Evolutionary conservation across 352 stramenopile genomes (phyloP), one percentile per base, ranked within the genome.

Genomic region (Lagenidium giganteum): DNA sequence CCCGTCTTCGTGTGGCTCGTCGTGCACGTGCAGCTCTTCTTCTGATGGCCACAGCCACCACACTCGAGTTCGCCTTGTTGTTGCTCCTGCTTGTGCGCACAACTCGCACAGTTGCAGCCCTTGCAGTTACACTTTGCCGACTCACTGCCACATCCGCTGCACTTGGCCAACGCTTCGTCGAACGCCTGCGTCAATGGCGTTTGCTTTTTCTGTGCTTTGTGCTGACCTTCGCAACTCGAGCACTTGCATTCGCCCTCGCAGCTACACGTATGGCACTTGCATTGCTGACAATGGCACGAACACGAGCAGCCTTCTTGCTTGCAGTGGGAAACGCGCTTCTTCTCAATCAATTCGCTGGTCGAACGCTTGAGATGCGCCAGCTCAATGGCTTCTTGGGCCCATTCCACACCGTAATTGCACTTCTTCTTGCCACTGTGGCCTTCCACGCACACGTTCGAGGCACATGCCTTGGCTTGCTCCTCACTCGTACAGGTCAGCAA

Each of bases 401-500:
- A 86, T 25, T 72, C 53, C 2, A 83, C 65, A 4, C 69, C 75
- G 47, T 75, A 55, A 55, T 64, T 84, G 47, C 67, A 75, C 39
- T 58, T 61, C 33, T 66, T 44, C 22, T 24, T 45, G 24, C 67
- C 43, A n/a, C 57, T 20, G 8, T 52, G 22, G 24, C 28, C n/a
- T 6, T 38, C 40, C 5, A 61, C 38, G n/a, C 51, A 60, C 24
- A 40, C 51, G 17, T 42, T 25, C 5, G 48, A 46, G 17, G 76
- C 83, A 28, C 93, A 91, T 25, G 68, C 62, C 23, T 87, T 83
- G 8, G 97, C 96, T 55, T 98, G 92, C 1, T 81, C 69, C 54
- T 98, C 89, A 42, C 75, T 90, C 20, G 92, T 59, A 62, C 92
- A 98, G 32, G 92, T 97, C 24, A 99, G 72, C 14, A 99, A 81